Base-by-base conservation (phyloP, 2,329 filamentous ascomycete genomes). In the Zelopaecilomyces penicillatus region DNA sequence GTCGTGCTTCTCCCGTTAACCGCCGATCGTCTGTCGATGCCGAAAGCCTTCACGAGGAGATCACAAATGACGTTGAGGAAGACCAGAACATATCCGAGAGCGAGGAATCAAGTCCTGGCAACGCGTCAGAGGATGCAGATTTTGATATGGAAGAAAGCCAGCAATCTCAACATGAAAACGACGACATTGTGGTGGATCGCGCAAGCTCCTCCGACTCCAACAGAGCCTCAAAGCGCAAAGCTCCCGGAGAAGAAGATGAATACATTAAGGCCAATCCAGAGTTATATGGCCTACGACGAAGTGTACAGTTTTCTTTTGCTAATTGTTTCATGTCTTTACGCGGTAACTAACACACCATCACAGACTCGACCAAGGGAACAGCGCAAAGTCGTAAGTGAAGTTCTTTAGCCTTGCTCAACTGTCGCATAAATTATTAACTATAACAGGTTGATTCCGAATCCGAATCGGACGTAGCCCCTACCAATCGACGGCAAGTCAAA, bases 261-360 rank as follows among this genome's bases (percentile, higher is more conserved):
- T 90, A 82, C 60, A 95, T 97, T 56, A 78, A 83, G 57, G 85
- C 87, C 59, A 95, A 98, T 58, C 93, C 93, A 37, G 89, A 95
- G 67, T 74, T 98, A 6, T 98, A 97, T 70, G 93, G 93, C 39
- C 74, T 98, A 54, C 82, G 93, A 56, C 80, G 93, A 69, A 98
- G 93, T 71, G 90, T 93, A 82, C 51, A 85, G 67, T 30, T 4
- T 19, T 40, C 38, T 42, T n/a, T 42, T 49, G 53, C 54, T 54
- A 56, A 48, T 7, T 2, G 42, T 52, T 52, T 51, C 50, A 46
- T 50, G 48, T 41, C 43, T 42, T 36, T 41, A 45, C 43, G 29
- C 54, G 54, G 63, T 69, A 53, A 70, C 63, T 53, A 42, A 51
- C 47, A 41, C 49, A 44, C 39, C 37, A 36, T 38, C 30, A 42